phyloP scores from a whole-genome alignment of 2,329 filamentous ascomycete genomes.

The Pezicula radicicola region DNA sequence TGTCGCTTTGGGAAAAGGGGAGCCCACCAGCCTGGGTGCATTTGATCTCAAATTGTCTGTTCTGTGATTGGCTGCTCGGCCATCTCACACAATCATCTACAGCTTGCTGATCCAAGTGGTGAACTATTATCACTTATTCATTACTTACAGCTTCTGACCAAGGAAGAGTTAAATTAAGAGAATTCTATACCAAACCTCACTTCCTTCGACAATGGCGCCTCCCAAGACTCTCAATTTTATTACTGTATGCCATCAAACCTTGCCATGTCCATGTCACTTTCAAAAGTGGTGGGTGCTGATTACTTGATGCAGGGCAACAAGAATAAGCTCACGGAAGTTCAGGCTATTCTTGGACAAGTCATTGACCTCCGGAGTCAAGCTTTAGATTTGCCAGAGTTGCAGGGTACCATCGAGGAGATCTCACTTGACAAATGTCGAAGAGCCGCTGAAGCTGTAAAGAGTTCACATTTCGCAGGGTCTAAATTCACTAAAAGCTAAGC shows the following conservation, averaged over 20 bases:
- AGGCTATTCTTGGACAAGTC: slow-evolving; percentile 72
- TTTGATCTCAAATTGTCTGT: too few relatives aligned
- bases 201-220: slow-evolving; percentile 34
- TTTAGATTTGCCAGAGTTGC: slow-evolving; percentile 83
- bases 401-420: slow-evolving; percentile 90
- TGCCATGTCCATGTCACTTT: too few relatives aligned
- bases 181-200: slow-evolving; percentile 6
- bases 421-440: slow-evolving; percentile 81
- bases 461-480: slow-evolving; percentile 20
- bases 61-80: too few relatives aligned
- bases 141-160: neutral
- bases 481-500: slow-evolving; percentile 5
- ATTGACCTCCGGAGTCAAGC: slow-evolving; percentile 72
- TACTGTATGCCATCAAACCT: slow-evolving; percentile 42
- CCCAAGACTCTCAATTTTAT: slow-evolving; percentile 78
- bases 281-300: neutral
- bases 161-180: neutral
- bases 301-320: slow-evolving; percentile 60
- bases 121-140: neutral
- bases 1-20: too few relatives aligned
- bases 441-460: slow-evolving; percentile 71
- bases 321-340: slow-evolving; percentile 89
- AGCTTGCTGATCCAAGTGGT: neutral
- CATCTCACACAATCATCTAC: too few relatives aligned
- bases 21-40: too few relatives aligned